A percentile compares a stretch with the other conserved stretches of the same genome.
Conservation (phyloP, 495 filamentous ascomycete species). For the Penicillium paxilli region DNA sequence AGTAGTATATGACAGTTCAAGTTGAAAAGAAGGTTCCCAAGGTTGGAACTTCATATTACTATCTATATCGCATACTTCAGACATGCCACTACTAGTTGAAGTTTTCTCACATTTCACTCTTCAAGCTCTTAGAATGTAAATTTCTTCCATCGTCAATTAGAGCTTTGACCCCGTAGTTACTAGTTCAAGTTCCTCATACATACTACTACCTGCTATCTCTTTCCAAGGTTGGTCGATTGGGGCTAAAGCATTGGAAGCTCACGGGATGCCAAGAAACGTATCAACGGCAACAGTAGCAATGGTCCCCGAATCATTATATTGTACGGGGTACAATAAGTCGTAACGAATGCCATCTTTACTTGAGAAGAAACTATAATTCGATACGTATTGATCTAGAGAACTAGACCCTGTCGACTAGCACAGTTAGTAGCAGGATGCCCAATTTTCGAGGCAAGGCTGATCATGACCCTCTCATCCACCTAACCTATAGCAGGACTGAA, state of each 20-base stretch:
- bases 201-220: not conserved
- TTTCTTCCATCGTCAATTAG: not conserved
- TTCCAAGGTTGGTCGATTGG: not conserved
- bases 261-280: too few species aligned
- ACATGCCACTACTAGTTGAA: too few species aligned
- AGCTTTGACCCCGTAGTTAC: not conserved
- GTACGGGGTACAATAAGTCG: conserved; percentile 13
- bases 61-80: too few species aligned
- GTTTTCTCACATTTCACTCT: too few species aligned
- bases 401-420: not conserved
- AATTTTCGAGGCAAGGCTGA: not conserved
- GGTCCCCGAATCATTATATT: too few species aligned
- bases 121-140: not conserved
- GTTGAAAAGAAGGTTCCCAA: too few species aligned
- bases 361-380: not conserved
- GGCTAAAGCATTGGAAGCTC: too few species aligned
- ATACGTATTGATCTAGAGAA: not conserved
- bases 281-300: too few species aligned
- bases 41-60: too few species aligned
- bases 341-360: conserved; percentile 1
- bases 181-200: too few species aligned
- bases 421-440: not conserved
- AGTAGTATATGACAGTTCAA: too few species aligned
- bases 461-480: not conserved
- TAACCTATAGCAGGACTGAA: too few species aligned